phyloP scores from a whole-genome alignment of 352 stramenopile species.

The Pythium sp. region DNA sequence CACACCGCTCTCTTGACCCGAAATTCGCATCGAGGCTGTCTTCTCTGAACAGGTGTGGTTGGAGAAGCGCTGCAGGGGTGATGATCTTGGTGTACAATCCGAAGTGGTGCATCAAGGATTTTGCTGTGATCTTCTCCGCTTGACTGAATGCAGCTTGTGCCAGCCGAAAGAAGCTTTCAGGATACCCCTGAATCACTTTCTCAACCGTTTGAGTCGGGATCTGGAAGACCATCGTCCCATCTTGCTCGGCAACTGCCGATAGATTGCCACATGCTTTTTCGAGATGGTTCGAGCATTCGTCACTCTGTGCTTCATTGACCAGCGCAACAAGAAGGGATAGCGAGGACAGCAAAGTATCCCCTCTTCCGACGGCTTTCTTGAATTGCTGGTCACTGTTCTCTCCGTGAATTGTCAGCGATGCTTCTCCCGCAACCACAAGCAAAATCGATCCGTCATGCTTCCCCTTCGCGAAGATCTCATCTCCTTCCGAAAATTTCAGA shows the following conservation, averaged over 20 bases:
- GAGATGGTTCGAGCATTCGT: constrained; percentile 22
- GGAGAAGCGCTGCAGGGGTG: constrained; percentile 29
- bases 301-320: constrained; percentile 35
- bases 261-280: constrained; percentile 57
- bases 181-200: constrained; percentile 50
- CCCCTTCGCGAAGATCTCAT: constrained; percentile 56
- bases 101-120: constrained; percentile 83
- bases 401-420: constrained; percentile 56
- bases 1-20: constrained; percentile 24
- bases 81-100: constrained; percentile 51
- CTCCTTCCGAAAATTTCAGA: constrained; percentile 37
- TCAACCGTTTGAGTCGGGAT: constrained; percentile 53
- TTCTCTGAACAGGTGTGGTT: constrained; percentile 22
- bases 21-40: constrained; percentile 1
- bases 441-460: constrained; percentile 75
- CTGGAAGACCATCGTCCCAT: constrained; percentile 59
- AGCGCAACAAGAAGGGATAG: constrained; percentile 61
- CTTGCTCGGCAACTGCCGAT: constrained; percentile 43
- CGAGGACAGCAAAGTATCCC: constrained; percentile 75
- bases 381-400: constrained; percentile 37
- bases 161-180: constrained; percentile 72
- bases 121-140: constrained; percentile 79
- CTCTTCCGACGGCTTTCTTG: constrained; percentile 42
- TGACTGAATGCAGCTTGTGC: constrained; percentile 73
- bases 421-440: constrained; percentile 61